These are phyloP conservation scores for Rhodotorula glutinis DNA, from an alignment of 1,284 basidiomycete species.

Conservation along the genomic window DNA sequence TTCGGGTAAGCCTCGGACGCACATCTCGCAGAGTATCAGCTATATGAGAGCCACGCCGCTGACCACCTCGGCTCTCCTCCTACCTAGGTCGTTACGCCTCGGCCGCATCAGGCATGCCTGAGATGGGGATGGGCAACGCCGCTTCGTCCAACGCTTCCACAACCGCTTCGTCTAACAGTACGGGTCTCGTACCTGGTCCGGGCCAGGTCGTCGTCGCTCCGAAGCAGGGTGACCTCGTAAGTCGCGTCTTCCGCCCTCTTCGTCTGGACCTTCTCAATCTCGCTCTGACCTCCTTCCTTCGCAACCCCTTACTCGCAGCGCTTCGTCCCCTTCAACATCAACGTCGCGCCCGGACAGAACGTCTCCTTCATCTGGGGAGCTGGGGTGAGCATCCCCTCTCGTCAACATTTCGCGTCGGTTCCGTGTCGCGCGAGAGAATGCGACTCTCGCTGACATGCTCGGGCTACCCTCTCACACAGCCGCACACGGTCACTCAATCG, in stretches of 20 bases:
- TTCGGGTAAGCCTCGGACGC: too few species aligned
- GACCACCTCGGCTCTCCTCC: too few species aligned
- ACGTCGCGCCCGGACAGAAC: conserved; percentile 8
- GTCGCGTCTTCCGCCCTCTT: background rate
- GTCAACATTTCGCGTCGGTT: too few species aligned
- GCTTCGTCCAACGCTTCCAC: background rate
- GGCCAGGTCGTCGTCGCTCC: conserved; percentile 38
- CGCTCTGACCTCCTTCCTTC: background rate
- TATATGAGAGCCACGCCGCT: too few species aligned
- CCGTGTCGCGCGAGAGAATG: too few species aligned
- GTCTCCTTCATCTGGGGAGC: conserved; percentile 33
- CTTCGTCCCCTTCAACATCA: conserved; percentile 36
- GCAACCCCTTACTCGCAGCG: conserved; percentile 1
- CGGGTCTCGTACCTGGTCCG: conserved; percentile 13
- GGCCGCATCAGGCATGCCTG: too few species aligned
- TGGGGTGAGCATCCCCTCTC: background rate
- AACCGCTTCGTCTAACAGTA: background rate
- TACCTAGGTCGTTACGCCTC: too few species aligned
- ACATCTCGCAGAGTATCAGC: too few species aligned
- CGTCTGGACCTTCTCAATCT: background rate
- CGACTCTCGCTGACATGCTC: too few species aligned
- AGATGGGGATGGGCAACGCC: background rate
- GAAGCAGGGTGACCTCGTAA: conserved; percentile 29
- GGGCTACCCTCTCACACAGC: background rate
- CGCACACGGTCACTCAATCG: conserved; percentile 38